These are phyloP conservation scores for Dichotomocladium elegans DNA, from an alignment of 371 early-diverging fungal genomes.

Conservation along the genomic window DNA sequence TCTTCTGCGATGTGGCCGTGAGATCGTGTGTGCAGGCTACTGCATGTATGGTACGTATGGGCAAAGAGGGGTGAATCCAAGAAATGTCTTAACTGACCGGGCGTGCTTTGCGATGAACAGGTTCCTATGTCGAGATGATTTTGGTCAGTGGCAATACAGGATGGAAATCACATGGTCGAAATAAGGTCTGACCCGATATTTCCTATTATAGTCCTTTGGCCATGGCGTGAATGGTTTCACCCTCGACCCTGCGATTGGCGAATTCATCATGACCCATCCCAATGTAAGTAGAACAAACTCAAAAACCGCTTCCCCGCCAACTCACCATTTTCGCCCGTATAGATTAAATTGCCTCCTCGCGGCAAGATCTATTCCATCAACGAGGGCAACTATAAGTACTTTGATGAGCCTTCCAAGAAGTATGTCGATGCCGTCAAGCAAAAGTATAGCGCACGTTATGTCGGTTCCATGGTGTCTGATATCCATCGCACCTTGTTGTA, in stretches of 20 bases:
- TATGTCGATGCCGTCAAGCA: conserved; percentile 88
- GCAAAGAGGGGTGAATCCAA: background rate
- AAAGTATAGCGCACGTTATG: conserved; percentile 95
- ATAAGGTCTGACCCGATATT: conserved; percentile 2
- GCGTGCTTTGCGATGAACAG: background rate
- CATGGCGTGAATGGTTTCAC: conserved; percentile 95
- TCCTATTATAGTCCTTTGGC: conserved; percentile 78
- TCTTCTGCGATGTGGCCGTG: conserved; percentile 86
- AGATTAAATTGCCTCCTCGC: conserved; percentile 75
- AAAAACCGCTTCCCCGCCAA: background rate
- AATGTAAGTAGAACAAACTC: conserved; percentile 45
- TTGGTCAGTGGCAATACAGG: conserved; percentile 43
- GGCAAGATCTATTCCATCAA: conserved; percentile 98
- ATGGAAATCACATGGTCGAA: conserved; percentile 8
- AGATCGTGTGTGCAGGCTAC: conserved; percentile 94
- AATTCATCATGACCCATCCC: conserved; percentile 96
- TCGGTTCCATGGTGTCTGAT: conserved; percentile 98
- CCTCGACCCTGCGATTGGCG: conserved; percentile 94
- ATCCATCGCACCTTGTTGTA: conserved; percentile 97
- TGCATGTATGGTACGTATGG: conserved; percentile 83
- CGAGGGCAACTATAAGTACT: conserved; percentile 94
- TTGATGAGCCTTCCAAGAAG: conserved; percentile 82
- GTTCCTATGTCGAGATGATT: conserved; percentile 78
- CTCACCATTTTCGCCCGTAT: background rate
- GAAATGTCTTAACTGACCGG: background rate